Conservation (phyloP, 306 rosid genomes). For the Quercus variabilis region DNA sequence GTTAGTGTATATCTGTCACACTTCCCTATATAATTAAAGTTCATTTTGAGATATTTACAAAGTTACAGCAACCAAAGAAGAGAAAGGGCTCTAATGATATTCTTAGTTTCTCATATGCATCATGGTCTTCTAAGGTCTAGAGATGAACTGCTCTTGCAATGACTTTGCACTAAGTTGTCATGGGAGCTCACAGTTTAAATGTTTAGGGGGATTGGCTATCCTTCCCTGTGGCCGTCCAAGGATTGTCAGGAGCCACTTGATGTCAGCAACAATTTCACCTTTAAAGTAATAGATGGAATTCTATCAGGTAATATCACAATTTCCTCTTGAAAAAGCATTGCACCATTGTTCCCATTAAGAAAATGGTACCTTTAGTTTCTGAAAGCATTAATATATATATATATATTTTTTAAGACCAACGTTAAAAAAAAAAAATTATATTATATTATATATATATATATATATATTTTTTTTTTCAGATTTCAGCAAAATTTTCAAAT, state of each 20-base stretch:
- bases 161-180: neutral
- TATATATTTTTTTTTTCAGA: constrained; percentile 19
- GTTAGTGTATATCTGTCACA: neutral
- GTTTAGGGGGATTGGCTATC: constrained; percentile 42
- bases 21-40: neutral
- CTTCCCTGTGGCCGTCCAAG: constrained; percentile 45
- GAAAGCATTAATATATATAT: no score
- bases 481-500: constrained; percentile 43
- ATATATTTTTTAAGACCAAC: no score
- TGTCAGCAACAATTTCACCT: constrained; percentile 43
- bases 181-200: constrained; percentile 8
- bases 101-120: neutral
- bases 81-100: neutral
- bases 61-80: neutral
- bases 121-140: neutral
- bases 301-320: constrained; percentile 29
- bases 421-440: neutral
- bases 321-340: neutral
- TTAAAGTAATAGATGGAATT: constrained; percentile 32
- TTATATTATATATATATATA: neutral
- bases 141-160: neutral
- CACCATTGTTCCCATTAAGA: neutral
- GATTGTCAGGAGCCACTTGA: constrained; percentile 39
- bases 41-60: neutral
- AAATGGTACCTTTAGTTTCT: neutral